Evolutionary conservation across 2,329 filamentous ascomycete species (phyloP).

Genomic region (Penicillium sp.): DNA sequence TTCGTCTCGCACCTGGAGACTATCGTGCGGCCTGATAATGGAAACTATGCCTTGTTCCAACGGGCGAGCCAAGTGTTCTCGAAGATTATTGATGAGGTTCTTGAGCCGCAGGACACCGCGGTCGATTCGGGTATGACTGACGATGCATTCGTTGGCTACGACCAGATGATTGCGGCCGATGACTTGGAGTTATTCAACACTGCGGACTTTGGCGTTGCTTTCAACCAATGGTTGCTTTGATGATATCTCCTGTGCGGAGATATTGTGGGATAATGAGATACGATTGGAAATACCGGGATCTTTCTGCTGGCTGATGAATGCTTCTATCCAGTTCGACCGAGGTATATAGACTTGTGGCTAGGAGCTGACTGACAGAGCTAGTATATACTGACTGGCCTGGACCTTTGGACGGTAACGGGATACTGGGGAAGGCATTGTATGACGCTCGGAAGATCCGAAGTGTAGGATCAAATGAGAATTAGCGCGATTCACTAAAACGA

Average conservation of each 20-base stretch:
- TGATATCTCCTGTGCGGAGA: background rate
- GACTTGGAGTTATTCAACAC: constrained; percentile 23
- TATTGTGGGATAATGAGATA: too few species aligned
- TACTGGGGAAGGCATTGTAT: too few species aligned
- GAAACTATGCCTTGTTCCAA: constrained; percentile 25
- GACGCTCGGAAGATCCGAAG: too few species aligned
- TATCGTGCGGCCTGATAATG: constrained; percentile 33
- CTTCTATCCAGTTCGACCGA: too few species aligned
- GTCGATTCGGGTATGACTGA: background rate
- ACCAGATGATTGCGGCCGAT: constrained; percentile 15
- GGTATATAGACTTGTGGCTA: too few species aligned
- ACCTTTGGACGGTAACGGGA: too few species aligned
- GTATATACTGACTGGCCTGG: too few species aligned
- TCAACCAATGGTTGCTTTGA: constrained; percentile 24
- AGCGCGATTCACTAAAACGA: too few species aligned
- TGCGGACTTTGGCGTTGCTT: constrained; percentile 20
- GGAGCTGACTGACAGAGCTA: too few species aligned
- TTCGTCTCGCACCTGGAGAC: constrained; percentile 42
- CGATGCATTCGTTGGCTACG: constrained; percentile 4
- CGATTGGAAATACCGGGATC: too few species aligned
- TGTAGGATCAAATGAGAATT: too few species aligned
- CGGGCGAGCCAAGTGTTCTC: constrained; percentile 22
- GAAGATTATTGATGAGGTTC: constrained; percentile 28
- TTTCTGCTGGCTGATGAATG: too few species aligned
- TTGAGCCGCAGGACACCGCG: constrained; percentile 16